Percentiles rank a stretch among this genome's conserved stretches.
Conservation (phyloP, 148 eudicot genomes). For the Amaranthus hypochondriacus region DNA sequence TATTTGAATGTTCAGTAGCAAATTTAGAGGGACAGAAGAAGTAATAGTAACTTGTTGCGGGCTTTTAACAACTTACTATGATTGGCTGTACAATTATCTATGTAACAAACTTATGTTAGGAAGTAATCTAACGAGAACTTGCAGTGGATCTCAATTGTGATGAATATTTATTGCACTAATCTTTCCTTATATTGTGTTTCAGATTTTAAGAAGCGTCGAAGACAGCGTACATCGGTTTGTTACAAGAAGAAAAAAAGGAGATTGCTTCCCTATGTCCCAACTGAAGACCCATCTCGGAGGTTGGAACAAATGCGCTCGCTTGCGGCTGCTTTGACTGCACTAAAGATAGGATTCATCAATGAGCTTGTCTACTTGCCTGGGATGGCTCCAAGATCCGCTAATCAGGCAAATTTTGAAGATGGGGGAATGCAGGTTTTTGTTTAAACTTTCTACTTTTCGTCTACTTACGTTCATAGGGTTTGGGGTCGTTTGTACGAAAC, state of each 20-base stretch:
- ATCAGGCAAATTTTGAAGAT: slow-evolving; percentile 62
- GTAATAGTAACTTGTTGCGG: background rate
- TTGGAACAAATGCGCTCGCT: slow-evolving; percentile 80
- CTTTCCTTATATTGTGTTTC: slow-evolving; percentile 8
- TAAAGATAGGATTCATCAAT: slow-evolving; percentile 56
- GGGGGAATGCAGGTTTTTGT: slow-evolving; percentile 87
- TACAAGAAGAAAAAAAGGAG: slow-evolving; percentile 70
- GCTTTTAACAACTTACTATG: background rate
- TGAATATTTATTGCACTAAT: background rate
- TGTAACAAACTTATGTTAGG: too few species aligned
- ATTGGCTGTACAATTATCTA: too few species aligned
- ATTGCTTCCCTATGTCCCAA: slow-evolving; percentile 59
- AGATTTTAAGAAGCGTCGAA: slow-evolving; percentile 74
- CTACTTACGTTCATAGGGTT: too few species aligned
- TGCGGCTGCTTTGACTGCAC: slow-evolving; percentile 61
- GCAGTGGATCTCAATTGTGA: background rate
- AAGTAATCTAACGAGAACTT: too few species aligned
- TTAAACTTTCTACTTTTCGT: background rate
- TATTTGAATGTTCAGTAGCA: too few species aligned
- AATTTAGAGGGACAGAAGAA: too few species aligned
- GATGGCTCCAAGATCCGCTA: slow-evolving; percentile 86
- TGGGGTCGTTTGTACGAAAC: too few species aligned
- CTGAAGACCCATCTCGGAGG: slow-evolving; percentile 53
- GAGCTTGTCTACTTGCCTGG: slow-evolving; percentile 64
- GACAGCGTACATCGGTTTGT: slow-evolving; percentile 52